Conservation (phyloP, 73 alveolate species). For the Paramecium bursaria region DNA sequence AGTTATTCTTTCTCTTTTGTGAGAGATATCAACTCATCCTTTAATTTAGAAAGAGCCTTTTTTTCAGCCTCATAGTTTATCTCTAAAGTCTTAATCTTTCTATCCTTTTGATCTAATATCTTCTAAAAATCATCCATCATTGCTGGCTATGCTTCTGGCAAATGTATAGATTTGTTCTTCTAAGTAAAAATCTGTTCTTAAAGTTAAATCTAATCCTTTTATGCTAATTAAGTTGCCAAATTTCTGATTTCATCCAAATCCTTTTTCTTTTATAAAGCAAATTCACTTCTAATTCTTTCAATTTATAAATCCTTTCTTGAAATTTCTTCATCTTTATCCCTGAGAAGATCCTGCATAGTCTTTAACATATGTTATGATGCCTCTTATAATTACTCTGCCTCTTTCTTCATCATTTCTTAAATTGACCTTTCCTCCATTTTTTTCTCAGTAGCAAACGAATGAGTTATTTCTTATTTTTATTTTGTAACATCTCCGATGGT, state of each 20-base stretch:
- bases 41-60: constrained; percentile 24
- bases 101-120: constrained; percentile 43
- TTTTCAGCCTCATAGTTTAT: constrained; percentile 26
- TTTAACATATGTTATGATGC: constrained; percentile 51
- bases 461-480: constrained; percentile 6
- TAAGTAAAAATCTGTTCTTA: too few relatives aligned
- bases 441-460: neutral
- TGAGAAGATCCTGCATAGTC: constrained; percentile 36
- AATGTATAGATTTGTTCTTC: too few relatives aligned
- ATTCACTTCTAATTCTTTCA: constrained; percentile 5
- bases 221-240: constrained; percentile 5
- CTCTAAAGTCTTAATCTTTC: constrained; percentile 43
- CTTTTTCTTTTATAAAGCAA: constrained; percentile 1
- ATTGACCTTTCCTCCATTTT: constrained; percentile 5
- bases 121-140: constrained; percentile 23
- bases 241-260: constrained; percentile 41
- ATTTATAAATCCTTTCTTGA: constrained; percentile 47
- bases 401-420: neutral
- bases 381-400: constrained; percentile 31
- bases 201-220: too few relatives aligned
- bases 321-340: constrained; percentile 32
- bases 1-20: neutral
- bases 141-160: constrained; percentile 18
- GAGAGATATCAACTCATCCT: constrained; percentile 6
- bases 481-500: constrained; percentile 24